Evolutionary conservation across 306 rosid genomes (phyloP).

Genomic region (Purshia tridentata): DNA sequence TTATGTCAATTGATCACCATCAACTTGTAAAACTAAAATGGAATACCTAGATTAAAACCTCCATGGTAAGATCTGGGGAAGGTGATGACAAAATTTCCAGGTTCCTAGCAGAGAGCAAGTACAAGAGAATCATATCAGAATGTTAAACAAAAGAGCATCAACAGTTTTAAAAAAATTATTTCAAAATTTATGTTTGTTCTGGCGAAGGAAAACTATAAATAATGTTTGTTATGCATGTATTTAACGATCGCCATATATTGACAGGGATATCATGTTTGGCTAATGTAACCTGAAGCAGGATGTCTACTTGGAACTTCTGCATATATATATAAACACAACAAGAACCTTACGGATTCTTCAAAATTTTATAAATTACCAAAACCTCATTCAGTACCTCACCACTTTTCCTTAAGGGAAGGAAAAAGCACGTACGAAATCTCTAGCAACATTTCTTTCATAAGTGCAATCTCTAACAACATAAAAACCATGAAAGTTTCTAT

Average conservation of each 20-base stretch:
- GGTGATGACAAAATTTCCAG: conserved; percentile 96
- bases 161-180: neutral
- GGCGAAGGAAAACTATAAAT: neutral
- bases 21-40: conserved; percentile 27
- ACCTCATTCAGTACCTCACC: neutral
- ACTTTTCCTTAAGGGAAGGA: neutral
- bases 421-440: neutral
- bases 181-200: neutral
- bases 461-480: neutral
- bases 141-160: neutral
- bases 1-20: conserved; percentile 20
- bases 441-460: neutral
- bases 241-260: neutral
- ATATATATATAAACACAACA: neutral
- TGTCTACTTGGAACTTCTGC: neutral
- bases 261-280: neutral
- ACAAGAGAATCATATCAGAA: conserved; percentile 26
- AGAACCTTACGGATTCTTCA: neutral
- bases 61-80: conserved; percentile 97
- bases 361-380: neutral
- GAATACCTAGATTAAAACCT: conserved; percentile 93
- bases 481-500: neutral
- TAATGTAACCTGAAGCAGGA: neutral
- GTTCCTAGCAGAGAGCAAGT: conserved; percentile 65
- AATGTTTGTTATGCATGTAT: neutral